Evolutionary conservation across 1,284 basidiomycete species (phyloP).

Genomic region (Ganoderma lingzhi): DNA sequence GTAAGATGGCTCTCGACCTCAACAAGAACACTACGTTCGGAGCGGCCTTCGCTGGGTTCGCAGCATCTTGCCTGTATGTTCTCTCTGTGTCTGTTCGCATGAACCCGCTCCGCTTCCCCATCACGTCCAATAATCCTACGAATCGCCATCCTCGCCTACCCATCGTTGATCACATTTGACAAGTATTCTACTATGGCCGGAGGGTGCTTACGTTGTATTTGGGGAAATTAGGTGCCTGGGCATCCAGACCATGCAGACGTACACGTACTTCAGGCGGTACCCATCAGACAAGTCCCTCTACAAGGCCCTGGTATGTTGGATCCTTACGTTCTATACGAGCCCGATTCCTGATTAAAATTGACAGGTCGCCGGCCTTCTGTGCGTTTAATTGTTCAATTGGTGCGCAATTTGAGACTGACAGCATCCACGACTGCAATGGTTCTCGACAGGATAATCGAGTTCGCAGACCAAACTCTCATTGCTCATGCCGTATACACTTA

Average conservation of each 20-base stretch:
- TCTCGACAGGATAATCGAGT: conserved; percentile 54
- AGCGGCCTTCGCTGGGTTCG: conserved; percentile 65
- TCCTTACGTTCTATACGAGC: background rate
- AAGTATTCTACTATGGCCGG: too few relatives aligned
- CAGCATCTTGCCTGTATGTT: conserved; percentile 52
- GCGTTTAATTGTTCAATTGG: conserved; percentile 30
- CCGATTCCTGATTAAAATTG: background rate
- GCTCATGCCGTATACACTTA: conserved; percentile 68
- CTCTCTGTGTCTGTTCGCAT: background rate
- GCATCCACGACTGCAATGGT: background rate
- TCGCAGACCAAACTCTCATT: conserved; percentile 61
- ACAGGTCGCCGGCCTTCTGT: conserved; percentile 58
- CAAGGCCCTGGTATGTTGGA: conserved; percentile 58
- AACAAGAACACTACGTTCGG: conserved; percentile 61
- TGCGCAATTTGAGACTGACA: conserved; percentile 7
- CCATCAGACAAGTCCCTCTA: conserved; percentile 60
- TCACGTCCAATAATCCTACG: background rate
- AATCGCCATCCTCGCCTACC: background rate
- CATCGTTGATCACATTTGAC: background rate
- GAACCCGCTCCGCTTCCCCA: background rate
- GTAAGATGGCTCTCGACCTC: conserved; percentile 34
- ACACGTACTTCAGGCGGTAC: conserved; percentile 63
- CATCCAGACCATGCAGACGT: conserved; percentile 58
- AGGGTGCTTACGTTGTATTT: conserved; percentile 3
- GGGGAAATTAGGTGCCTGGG: conserved; percentile 50